Evolutionary conservation across 1,284 basidiomycete genomes (phyloP).

Genomic region (Anthracocystis panici-leucophaei): DNA sequence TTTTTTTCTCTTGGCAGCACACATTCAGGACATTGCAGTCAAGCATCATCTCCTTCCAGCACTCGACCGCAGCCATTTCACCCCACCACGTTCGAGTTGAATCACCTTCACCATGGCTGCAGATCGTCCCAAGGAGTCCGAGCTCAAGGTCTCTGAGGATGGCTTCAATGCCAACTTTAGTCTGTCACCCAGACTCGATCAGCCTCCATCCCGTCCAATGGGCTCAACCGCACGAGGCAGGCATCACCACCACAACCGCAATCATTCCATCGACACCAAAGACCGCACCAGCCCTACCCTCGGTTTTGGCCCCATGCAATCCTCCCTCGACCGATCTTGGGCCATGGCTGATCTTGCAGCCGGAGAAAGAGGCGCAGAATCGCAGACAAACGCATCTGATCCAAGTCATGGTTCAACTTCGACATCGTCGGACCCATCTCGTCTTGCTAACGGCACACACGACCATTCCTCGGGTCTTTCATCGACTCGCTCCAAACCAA

Average conservation of each 20-base stretch:
- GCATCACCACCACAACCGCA: conserved; percentile 46
- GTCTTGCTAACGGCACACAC: conserved; percentile 24
- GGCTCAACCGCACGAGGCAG: conserved; percentile 25
- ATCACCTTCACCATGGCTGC: conserved; percentile 25
- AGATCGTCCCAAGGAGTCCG: conserved; percentile 36
- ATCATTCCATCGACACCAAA: conserved; percentile 55
- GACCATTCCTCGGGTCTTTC: conserved; percentile 18
- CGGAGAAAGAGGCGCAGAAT: conserved; percentile 12
- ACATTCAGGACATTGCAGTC: background rate
- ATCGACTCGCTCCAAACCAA: conserved; percentile 15
- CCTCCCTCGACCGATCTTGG: conserved; percentile 32
- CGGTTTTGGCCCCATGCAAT: conserved; percentile 46
- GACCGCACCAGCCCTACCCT: conserved; percentile 54
- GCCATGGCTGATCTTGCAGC: conserved; percentile 20
- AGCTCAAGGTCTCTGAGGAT: conserved; percentile 48
- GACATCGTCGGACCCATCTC: conserved; percentile 27
- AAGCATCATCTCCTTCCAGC: background rate
- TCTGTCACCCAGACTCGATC: conserved; percentile 41
- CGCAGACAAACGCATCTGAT: conserved; percentile 9
- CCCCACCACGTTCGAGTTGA: background rate
- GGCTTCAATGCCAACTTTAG: conserved; percentile 50
- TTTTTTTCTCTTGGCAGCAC: background rate
- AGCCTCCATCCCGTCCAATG: conserved; percentile 28
- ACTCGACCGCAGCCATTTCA: background rate
- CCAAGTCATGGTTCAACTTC: conserved; percentile 2